These are phyloP conservation scores for Harringtonia aguacate DNA, from an alignment of 2,329 filamentous ascomycete species.

Conservation along the genomic window DNA sequence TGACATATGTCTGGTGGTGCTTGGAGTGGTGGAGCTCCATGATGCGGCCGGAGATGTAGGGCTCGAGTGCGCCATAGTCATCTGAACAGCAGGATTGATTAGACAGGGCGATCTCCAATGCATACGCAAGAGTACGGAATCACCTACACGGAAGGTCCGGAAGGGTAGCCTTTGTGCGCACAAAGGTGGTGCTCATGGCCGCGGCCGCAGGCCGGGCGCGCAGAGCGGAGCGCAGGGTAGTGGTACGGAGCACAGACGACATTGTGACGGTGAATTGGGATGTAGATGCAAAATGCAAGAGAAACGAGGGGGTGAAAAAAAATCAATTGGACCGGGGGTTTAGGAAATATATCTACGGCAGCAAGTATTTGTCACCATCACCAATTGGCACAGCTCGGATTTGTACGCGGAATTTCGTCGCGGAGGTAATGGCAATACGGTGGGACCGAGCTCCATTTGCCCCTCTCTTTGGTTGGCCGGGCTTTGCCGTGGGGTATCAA, in stretches of 20 bases:
- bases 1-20: conserved; percentile 72
- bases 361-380: too few species aligned
- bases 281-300: conserved; percentile 7
- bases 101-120: too few species aligned
- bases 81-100: too few species aligned
- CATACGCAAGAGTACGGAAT: neutral
- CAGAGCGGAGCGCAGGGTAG: conserved; percentile 61
- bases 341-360: neutral
- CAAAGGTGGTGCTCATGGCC: conserved; percentile 61
- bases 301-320: neutral
- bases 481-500: neutral
- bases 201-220: conserved; percentile 53
- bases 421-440: too few species aligned
- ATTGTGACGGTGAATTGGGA: neutral
- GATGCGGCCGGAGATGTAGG: conserved; percentile 64
- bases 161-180: conserved; percentile 82
- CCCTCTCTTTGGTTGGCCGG: too few species aligned
- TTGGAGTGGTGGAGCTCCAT: conserved; percentile 75
- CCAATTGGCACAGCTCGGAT: too few species aligned
- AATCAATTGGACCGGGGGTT: neutral
- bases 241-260: conserved; percentile 29
- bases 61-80: conserved; percentile 92
- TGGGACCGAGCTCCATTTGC: too few species aligned
- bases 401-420: too few species aligned
- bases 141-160: conserved; percentile 63